These are phyloP conservation scores for Schizosaccharomyces cryophilus DNA, from an alignment of 805 yeast genomes.

Conservation along the genomic window DNA sequence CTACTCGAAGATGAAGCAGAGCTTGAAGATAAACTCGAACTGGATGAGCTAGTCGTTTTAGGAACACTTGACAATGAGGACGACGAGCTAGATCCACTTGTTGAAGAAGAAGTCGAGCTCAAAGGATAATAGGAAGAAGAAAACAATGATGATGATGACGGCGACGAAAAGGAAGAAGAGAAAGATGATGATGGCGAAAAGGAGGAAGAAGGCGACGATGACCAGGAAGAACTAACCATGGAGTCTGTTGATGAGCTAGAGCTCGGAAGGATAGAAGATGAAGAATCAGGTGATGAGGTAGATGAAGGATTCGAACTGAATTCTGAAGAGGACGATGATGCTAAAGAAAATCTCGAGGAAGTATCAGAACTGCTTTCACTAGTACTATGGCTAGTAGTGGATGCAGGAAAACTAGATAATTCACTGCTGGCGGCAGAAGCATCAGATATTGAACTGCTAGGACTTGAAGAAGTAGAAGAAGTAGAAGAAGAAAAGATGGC, in stretches of 20 bases:
- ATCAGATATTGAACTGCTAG: background rate
- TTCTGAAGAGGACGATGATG: conserved; percentile 5
- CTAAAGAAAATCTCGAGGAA: background rate
- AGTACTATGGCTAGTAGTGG: background rate
- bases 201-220: background rate
- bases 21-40: no score
- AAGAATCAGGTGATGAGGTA: conserved; percentile 14
- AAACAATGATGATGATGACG: background rate
- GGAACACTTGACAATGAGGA: background rate
- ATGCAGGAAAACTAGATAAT: background rate
- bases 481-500: background rate
- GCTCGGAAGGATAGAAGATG: conserved; percentile 12
- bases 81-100: background rate
- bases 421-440: background rate
- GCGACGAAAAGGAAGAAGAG: background rate
- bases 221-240: conserved; percentile 7
- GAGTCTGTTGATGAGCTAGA: conserved; percentile 14
- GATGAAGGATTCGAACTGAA: conserved; percentile 7
- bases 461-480: background rate
- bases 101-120: background rate
- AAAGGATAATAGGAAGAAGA: background rate
- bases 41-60: background rate
- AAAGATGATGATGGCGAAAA: background rate
- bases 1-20: no score
- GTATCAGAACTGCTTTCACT: background rate